Conservation (phyloP, 2,329 filamentous ascomycete genomes). For the Tolypocladium inflatum region DNA sequence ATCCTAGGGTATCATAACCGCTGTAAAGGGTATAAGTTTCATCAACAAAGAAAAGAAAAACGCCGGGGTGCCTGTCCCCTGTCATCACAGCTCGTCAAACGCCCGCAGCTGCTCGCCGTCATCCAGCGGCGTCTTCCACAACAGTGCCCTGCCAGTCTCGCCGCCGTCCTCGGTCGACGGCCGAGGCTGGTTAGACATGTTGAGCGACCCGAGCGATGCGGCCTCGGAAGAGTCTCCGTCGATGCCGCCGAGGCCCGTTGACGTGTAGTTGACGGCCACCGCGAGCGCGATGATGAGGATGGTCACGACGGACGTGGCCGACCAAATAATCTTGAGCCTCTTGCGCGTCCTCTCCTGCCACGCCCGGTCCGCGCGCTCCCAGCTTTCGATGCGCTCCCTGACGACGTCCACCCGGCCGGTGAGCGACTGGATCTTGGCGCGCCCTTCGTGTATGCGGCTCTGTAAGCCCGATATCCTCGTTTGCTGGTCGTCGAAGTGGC, state of each 20-base stretch:
- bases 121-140: conserved; percentile 15
- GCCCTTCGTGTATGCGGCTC: conserved; percentile 48
- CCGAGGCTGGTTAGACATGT: conserved; percentile 6
- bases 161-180: conserved; percentile 8
- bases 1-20: neutral
- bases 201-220: conserved; percentile 1
- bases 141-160: conserved; percentile 12
- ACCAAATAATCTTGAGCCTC: conserved; percentile 55
- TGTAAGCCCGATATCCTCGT: conserved; percentile 52
- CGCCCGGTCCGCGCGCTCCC: conserved; percentile 56
- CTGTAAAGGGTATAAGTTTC: neutral
- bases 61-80: neutral
- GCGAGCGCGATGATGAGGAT: conserved; percentile 39
- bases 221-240: neutral
- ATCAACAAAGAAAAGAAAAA: too few relatives aligned
- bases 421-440: conserved; percentile 48
- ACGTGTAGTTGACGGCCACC: conserved; percentile 16
- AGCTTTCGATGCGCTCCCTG: conserved; percentile 52
- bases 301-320: conserved; percentile 39
- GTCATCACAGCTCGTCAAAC: conserved; percentile 36
- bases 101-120: conserved; percentile 28
- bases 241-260: neutral
- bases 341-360: conserved; percentile 59
- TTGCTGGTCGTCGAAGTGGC: conserved; percentile 56
- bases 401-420: conserved; percentile 56